Conservation (phyloP, 495 filamentous ascomycete genomes). For the Talaromyces liani region DNA sequence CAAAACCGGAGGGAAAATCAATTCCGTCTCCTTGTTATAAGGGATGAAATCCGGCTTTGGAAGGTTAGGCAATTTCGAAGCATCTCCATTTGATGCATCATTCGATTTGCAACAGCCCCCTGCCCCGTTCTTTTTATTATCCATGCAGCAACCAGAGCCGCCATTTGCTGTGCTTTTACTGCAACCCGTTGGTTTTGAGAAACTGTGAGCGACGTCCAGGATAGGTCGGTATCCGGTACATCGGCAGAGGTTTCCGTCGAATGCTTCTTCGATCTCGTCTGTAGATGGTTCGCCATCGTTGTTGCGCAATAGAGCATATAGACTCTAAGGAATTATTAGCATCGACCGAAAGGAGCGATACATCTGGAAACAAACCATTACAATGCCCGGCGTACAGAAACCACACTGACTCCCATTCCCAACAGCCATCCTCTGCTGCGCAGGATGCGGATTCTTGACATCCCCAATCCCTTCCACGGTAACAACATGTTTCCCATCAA, state of each 20-base stretch:
- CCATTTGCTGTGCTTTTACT: conserved; percentile 38
- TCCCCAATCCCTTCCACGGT: conserved; percentile 97
- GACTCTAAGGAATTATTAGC: conserved; percentile 6
- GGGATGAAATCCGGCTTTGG: conserved; percentile 64
- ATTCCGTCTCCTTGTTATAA: conserved; percentile 84
- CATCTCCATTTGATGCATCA: conserved; percentile 2
- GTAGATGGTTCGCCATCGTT: conserved; percentile 55
- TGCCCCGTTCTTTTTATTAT: conserved; percentile 27
- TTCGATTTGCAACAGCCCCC: conserved; percentile 32
- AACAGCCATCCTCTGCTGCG: conserved; percentile 80
- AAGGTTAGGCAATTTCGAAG: neutral
- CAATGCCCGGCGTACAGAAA: conserved; percentile 96
- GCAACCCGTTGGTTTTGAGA: conserved; percentile 27
- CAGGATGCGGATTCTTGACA: conserved; percentile 77
- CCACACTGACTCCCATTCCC: conserved; percentile 58
- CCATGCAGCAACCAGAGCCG: conserved; percentile 49
- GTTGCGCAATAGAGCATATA: conserved; percentile 59
- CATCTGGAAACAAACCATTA: conserved; percentile 55
- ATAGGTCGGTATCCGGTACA: conserved; percentile 96
- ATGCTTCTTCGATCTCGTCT: conserved; percentile 77
- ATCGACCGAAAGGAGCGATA: neutral
- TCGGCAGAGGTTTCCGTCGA: conserved; percentile 92
- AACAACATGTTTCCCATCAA: conserved; percentile 98
- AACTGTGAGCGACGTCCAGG: conserved; percentile 67
- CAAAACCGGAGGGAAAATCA: conserved; percentile 86